These are phyloP conservation scores for Fusarium equiseti DNA, from an alignment of 2,329 filamentous ascomycete genomes.

Conservation along the genomic window DNA sequence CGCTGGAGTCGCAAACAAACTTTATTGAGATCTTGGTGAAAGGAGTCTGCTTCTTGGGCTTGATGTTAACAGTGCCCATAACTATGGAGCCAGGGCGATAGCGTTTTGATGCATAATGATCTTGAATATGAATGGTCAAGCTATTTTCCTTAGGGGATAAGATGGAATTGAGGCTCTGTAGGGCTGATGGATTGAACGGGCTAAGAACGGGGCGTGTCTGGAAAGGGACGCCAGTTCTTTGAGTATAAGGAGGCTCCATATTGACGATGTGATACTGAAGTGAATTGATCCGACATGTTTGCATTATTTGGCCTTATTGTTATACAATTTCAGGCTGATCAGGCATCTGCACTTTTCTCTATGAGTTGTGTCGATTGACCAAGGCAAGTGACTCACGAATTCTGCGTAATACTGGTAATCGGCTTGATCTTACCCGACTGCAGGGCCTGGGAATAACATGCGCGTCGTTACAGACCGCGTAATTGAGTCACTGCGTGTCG, in stretches of 20 bases:
- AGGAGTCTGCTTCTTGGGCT: slow-evolving; percentile 12
- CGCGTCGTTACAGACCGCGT: slow-evolving; percentile 4
- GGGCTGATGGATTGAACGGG: slow-evolving; percentile 12
- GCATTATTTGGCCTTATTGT: slow-evolving; percentile 2
- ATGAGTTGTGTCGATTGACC: background rate
- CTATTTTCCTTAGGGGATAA: slow-evolving; percentile 2
- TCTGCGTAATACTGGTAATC: background rate
- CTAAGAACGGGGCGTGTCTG: slow-evolving; percentile 25
- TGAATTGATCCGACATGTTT: background rate
- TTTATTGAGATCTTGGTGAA: slow-evolving; percentile 19
- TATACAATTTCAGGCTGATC: background rate
- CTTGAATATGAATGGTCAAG: slow-evolving; percentile 5
- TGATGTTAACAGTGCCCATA: slow-evolving; percentile 15
- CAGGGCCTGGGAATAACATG: background rate
- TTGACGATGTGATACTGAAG: background rate
- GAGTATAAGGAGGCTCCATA: slow-evolving; percentile 24
- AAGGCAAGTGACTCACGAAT: slow-evolving; percentile 11
- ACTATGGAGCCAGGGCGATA: slow-evolving; percentile 16
- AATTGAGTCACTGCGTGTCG: slow-evolving; percentile 20
- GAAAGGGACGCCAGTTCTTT: slow-evolving; percentile 18
- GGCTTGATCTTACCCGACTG: slow-evolving; percentile 23
- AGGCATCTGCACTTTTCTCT: background rate
- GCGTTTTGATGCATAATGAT: slow-evolving; percentile 27
- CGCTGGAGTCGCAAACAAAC: slow-evolving; percentile 22
- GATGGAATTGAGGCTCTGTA: slow-evolving; percentile 15